Base-by-base conservation (phyloP, 805 yeast species). In the Lipomyces yamanashiensis region DNA sequence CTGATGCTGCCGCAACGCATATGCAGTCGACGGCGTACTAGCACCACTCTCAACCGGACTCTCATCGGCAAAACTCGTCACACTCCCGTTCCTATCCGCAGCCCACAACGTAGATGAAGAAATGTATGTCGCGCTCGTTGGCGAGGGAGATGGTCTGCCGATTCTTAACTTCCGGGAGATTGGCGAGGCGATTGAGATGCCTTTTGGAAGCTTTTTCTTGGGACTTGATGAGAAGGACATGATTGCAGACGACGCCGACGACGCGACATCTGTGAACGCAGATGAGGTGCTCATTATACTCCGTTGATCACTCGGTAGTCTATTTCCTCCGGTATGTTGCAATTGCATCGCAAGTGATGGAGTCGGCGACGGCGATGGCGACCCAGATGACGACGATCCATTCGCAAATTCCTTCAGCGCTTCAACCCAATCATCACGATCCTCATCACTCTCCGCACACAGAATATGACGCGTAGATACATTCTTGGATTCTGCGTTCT, bases 401-500 rank as follows among this genome's bases (percentile, higher is more conserved):
- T 39, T 34, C 7, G 57, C 33, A 33, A 36, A 52, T 33, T 70
- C 72, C 21, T 56, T 55, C 39, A 80, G 74, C 15, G 78, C 78
- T 17, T 82, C 80, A 8, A 89, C 83, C 95, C 96, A 89, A 9
- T 77, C 77, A 70, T 88, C 92, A 61, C 93, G 81, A 71, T 91
- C 96, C 34, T 80, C 82, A 51, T 88, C 88, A 8, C 88, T 85
- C 73, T 92, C 96, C 1, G 95, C 88, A 74, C 96, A 90, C 58
- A 91, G 82, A 56, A 84, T 81, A 71, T 87, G 90, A 67, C 67
- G 77, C 59, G 36, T 45, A 13, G 40, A 39, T 28, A 28, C 28
- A n/a, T 57, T 37, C 8, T 39, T 47, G 10, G 63, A 43, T 36
- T 79, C 79, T 43, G 74, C 67, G 64, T 79, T 79, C 64, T 78